These are phyloP conservation scores for Tillandsia leiboldiana DNA, from an alignment of 176 grass and related monocot genomes.

Conservation along the genomic window DNA sequence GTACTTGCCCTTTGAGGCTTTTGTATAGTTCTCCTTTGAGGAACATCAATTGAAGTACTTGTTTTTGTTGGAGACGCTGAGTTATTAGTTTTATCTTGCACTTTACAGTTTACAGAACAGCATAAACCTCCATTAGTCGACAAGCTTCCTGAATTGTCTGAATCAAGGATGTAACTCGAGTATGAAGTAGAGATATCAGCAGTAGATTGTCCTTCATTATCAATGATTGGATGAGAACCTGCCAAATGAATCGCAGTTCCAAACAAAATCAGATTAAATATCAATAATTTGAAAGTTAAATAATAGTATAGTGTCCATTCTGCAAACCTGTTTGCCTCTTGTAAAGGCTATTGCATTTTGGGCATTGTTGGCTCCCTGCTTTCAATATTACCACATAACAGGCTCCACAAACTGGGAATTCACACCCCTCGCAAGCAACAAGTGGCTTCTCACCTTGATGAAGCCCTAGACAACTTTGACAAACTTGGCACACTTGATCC, in stretches of 20 bases:
- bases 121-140: too few relatives aligned
- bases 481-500: background rate
- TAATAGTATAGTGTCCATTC: background rate
- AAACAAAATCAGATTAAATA: background rate
- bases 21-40: background rate
- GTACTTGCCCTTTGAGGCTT: constrained; percentile 1
- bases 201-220: background rate
- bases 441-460: constrained; percentile 1
- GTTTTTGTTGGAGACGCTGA: background rate
- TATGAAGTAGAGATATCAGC: background rate
- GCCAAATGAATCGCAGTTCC: background rate
- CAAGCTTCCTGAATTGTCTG: background rate
- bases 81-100: background rate
- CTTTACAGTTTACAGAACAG: background rate
- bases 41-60: background rate
- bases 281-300: background rate
- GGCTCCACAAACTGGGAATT: background rate
- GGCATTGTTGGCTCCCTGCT: background rate
- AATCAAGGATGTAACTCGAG: background rate
- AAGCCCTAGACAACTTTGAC: background rate
- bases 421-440: background rate
- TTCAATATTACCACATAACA: background rate
- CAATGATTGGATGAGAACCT: background rate
- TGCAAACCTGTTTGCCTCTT: background rate
- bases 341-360: background rate